These are phyloP conservation scores for Gossypium mustelinum DNA, from an alignment of 345 rosid genomes.

Conservation along the genomic window DNA sequence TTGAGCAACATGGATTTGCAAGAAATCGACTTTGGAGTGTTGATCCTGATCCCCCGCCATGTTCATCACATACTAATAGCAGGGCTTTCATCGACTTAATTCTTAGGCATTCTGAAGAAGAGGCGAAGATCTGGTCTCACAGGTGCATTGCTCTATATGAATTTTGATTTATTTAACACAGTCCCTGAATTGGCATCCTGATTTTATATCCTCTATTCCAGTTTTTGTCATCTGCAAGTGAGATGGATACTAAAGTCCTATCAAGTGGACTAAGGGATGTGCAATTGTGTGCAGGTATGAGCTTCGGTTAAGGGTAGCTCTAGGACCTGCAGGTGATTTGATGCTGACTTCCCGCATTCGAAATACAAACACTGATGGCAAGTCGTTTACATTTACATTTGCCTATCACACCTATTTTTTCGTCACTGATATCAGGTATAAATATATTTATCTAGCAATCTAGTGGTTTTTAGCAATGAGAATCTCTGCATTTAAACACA, in stretches of 20 bases:
- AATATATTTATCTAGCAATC: background rate
- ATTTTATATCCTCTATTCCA: background rate
- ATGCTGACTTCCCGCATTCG: slow-evolving; percentile 63
- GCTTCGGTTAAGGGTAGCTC: slow-evolving; percentile 65
- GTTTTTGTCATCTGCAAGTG: background rate
- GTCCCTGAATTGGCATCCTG: background rate
- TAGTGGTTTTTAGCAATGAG: background rate
- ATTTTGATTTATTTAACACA: background rate
- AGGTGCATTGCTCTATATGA: slow-evolving; percentile 39
- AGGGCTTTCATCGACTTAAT: slow-evolving; percentile 67
- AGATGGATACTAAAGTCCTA: background rate
- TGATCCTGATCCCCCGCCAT: slow-evolving; percentile 70
- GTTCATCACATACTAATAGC: slow-evolving; percentile 30
- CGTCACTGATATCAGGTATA: slow-evolving; percentile 86
- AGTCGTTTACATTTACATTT: slow-evolving; percentile 75
- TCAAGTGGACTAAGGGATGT: background rate
- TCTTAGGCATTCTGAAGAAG: slow-evolving; percentile 58
- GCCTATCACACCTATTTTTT: slow-evolving; percentile 78
- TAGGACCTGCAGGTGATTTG: slow-evolving; percentile 62
- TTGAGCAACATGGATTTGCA: slow-evolving; percentile 81
- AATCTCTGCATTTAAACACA: background rate
- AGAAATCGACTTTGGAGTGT: slow-evolving; percentile 70
- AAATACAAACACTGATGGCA: slow-evolving; percentile 56
- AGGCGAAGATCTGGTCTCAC: slow-evolving; percentile 78
- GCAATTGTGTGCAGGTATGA: slow-evolving; percentile 51